These are phyloP conservation scores for Mycena vulgaris DNA, from an alignment of 768 basidiomycete genomes.

Conservation along the genomic window DNA sequence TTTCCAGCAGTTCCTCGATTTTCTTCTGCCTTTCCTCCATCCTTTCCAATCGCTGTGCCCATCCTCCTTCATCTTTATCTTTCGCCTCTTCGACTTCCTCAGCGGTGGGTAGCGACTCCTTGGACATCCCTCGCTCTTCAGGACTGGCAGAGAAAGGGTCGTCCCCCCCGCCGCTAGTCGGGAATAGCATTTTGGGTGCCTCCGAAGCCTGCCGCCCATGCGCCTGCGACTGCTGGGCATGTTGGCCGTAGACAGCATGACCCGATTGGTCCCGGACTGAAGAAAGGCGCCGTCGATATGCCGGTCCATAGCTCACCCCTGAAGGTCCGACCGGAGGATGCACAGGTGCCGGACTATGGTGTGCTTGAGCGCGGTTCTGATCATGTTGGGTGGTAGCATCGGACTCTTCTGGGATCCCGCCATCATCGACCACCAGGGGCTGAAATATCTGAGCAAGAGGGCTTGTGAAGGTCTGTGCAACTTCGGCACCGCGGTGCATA, in stretches of 20 bases:
- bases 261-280: constrained; percentile 43
- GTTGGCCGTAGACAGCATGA: constrained; percentile 33
- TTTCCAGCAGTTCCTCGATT: constrained; percentile 61
- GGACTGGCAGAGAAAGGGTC: constrained; percentile 40
- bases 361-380: neutral
- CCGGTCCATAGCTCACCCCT: constrained; percentile 61
- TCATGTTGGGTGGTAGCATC: constrained; percentile 18
- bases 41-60: constrained; percentile 47
- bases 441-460: constrained; percentile 85
- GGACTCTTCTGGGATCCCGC: constrained; percentile 52
- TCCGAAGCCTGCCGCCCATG: constrained; percentile 35
- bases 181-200: constrained; percentile 43
- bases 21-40: constrained; percentile 62
- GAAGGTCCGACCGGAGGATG: constrained; percentile 33
- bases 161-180: constrained; percentile 36
- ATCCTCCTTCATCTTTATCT: constrained; percentile 38
- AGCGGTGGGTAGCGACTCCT: constrained; percentile 41
- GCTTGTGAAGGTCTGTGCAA: constrained; percentile 61
- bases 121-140: constrained; percentile 34
- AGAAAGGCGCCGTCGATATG: constrained; percentile 57
- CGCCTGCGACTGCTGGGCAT: constrained; percentile 31
- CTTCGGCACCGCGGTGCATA: constrained; percentile 55
- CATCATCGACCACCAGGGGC: constrained; percentile 71
- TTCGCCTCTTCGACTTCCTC: constrained; percentile 42
- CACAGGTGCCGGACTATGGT: constrained; percentile 19